Percentiles rank a stretch among this genome's conserved stretches.
These are phyloP conservation scores for Pseudodiploospora longispora DNA, from an alignment of 2,329 filamentous ascomycete species.

Conservation along the genomic window DNA sequence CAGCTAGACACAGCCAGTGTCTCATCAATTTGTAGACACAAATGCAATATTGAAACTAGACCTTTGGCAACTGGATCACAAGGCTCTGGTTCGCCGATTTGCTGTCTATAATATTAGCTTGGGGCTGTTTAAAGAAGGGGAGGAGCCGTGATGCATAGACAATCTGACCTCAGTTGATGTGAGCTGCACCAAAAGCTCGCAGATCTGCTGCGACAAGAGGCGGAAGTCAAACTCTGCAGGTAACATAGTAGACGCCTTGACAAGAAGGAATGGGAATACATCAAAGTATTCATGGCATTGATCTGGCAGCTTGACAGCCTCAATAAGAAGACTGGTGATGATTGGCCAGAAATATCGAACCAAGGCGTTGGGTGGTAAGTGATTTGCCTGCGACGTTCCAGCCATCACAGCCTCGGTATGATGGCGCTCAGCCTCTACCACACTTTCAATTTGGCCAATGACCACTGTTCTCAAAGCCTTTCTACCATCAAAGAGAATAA, in stretches of 20 bases:
- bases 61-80: slow-evolving; percentile 22
- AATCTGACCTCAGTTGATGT: slow-evolving; percentile 31
- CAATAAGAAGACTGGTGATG: slow-evolving; percentile 25
- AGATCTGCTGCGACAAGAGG: slow-evolving; percentile 20
- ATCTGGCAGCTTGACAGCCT: slow-evolving; percentile 19
- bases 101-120: slow-evolving; percentile 11
- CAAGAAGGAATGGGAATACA: slow-evolving; percentile 32
- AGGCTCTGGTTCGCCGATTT: slow-evolving; percentile 18
- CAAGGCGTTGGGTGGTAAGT: slow-evolving; percentile 7
- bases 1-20: slow-evolving; percentile 14
- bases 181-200: slow-evolving; percentile 30
- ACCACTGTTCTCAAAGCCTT: slow-evolving; percentile 20
- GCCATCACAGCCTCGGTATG: background rate
- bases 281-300: slow-evolving; percentile 39
- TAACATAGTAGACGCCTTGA: slow-evolving; percentile 19
- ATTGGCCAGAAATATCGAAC: slow-evolving; percentile 23
- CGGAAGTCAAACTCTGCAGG: slow-evolving; percentile 23
- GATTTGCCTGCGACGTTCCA: background rate
- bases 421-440: slow-evolving; percentile 11
- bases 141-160: background rate
- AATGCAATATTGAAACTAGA: slow-evolving; percentile 20
- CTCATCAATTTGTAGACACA: slow-evolving; percentile 22
- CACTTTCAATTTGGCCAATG: slow-evolving; percentile 26
- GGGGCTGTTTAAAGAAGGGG: background rate
- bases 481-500: slow-evolving; percentile 21